Evolutionary conservation across 441 rosid species (phyloP), one percentile per base, ranked within the genome.

Genomic region (Populus tomentosa): DNA sequence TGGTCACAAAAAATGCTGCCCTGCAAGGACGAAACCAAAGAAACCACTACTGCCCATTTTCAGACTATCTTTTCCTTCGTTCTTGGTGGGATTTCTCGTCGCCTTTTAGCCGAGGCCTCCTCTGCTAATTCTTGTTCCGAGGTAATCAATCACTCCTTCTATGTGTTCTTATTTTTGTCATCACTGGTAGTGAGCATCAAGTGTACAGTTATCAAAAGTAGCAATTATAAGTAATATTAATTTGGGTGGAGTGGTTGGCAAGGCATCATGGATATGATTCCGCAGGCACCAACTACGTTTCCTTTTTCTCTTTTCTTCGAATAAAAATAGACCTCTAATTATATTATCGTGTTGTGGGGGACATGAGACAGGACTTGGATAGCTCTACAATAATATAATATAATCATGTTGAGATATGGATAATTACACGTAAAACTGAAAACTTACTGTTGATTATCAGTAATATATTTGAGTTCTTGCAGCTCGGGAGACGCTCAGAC

Each of bases 1-100:
- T 42, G 85, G 6, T 84, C 90, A 28, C 18, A 66, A 59, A 86
- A 78, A 79, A 82, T 89, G 89, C 82, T 90, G 13, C 97, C 97
- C 65, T 94, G 97, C 82, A 61, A 77, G 64, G 30, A 28, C 30
- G 30, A 28, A 28, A 6, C 71, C 16, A 20, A 65, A 9, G 24
- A 28, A 1, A 35, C 56, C 2, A 28, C 30, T 28, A 66, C 83
- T 10, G 63, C 84, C 10, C 94, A 92, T 61, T 85, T 88, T 70
- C 89, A 88, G 78, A 69, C 81, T 26, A 75, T 79, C 76, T 84
- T 87, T 77, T 66, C 81, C 28, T 80, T 80, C 56, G 7, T 59
- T 50, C 74, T 79, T 23, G 50, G 42, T n/a, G 79, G 80, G 30
- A 36, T 80, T 40, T 82, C 79, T 72, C 92, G 89, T 53, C 96